Evolutionary conservation across 495 filamentous ascomycete species (phyloP), one percentile per base, ranked within the genome.

Genomic region (Talaromyces wortmannii): DNA sequence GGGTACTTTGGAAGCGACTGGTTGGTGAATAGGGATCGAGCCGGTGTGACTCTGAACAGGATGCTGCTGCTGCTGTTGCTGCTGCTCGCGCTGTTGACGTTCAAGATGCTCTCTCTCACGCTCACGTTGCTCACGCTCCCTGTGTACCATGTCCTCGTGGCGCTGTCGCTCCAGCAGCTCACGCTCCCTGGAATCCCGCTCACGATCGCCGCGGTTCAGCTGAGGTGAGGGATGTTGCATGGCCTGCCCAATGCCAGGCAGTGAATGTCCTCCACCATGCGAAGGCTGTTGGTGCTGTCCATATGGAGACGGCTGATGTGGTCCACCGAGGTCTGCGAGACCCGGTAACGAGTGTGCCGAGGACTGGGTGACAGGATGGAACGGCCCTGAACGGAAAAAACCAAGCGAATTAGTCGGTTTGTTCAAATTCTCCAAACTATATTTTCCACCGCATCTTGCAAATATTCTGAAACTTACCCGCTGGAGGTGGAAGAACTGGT

Each of bases 1-100:
- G 7, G 89, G 76, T 13, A 90, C 81, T 61, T 89, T 83, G 43
- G 87, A 90, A 45, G 91, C 91, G 48, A 95, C 89, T 3, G 91
- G 91, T 63, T 96, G 91, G 65, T 96, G 91, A 61, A 96, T 81
- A 30, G 89, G 89, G 49, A 96, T 86, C 0, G 90, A 87, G 33
- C 85, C 88, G 11, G 88, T 83, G 59, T 89, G 90, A 67, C 87
- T 91, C 65, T 95, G 89, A 57, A 91, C 89, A 12, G 88, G 83
- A 45, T 86, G 82, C 43, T 89, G 83, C 58, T 83, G 70, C 23
- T 23, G 23, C 58, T 83, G 70, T 4, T 23, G 23, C 23, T 23
- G 23, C 55, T 77, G 74, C 55, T 77, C 68, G 55, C 79, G 67
- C 63, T 74, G 76, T 62, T 73, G 77, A 42, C 73, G 71, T 46